Evolutionary conservation across 163 green algal genomes (phyloP).

Genomic region (Trebouxia gelatinosa): DNA sequence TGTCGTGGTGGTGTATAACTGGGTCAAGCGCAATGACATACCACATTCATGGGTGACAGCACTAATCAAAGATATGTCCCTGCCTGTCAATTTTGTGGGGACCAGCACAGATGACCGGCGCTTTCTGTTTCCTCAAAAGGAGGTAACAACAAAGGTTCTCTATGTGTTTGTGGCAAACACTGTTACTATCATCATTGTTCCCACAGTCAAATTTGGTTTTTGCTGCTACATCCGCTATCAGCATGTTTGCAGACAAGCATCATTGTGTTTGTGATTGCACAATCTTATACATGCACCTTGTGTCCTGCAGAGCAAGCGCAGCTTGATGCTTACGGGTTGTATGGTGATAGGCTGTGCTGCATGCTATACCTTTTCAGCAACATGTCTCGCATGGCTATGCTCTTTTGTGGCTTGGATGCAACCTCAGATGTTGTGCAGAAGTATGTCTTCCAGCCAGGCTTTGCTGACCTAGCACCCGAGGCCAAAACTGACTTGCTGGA

Average conservation of each 20-base stretch:
- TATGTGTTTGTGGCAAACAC: too few relatives aligned
- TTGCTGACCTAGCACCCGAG: not conserved
- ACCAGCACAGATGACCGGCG: not conserved
- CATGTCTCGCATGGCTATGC: too few relatives aligned
- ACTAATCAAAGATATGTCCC: not conserved
- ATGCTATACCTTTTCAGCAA: not conserved
- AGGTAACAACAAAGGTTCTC: too few relatives aligned
- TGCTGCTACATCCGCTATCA: not conserved
- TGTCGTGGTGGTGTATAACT: conserved; percentile 6
- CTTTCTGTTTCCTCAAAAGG: not conserved
- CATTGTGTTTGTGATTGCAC: not conserved
- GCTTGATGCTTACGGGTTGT: not conserved
- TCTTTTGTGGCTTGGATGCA: too few relatives aligned
- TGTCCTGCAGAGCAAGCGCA: not conserved
- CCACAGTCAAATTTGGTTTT: too few relatives aligned
- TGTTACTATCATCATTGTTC: too few relatives aligned
- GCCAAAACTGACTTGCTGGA: conserved; percentile 2
- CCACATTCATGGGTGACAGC: conserved; percentile 12
- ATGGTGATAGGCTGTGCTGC: not conserved
- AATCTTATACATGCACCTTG: not conserved
- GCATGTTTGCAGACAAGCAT: not conserved
- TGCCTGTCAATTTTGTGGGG: conserved; percentile 2
- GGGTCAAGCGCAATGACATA: not conserved
- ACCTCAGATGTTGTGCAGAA: too few relatives aligned
- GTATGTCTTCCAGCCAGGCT: conserved; percentile 5